phyloP scores from a whole-genome alignment of 2,329 filamentous ascomycete species.

The Aspergillus sp. region DNA sequence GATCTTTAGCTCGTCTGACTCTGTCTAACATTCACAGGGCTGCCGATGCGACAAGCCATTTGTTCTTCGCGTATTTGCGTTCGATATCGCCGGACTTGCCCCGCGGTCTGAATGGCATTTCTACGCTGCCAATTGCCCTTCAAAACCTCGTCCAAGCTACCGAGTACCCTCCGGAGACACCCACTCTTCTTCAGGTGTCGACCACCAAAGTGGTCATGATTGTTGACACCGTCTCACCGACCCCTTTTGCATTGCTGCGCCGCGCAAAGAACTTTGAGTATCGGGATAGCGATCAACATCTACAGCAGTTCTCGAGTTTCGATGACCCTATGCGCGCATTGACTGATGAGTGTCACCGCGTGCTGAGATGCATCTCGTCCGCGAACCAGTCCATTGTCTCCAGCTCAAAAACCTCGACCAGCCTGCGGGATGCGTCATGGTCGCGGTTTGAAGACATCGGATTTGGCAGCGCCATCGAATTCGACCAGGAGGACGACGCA shows the following conservation, averaged over 20 bases:
- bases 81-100: conserved; percentile 72
- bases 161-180: conserved; percentile 79
- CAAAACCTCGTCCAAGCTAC: conserved; percentile 86
- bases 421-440: conserved; percentile 80
- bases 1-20: conserved; percentile 1
- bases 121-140: conserved; percentile 77
- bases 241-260: conserved; percentile 80
- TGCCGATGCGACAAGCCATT: conserved; percentile 88
- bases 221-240: conserved; percentile 87
- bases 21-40: conserved; percentile 50
- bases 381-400: conserved; percentile 76
- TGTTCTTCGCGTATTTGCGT: conserved; percentile 95
- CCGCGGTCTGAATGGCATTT: conserved; percentile 65
- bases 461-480: conserved; percentile 66
- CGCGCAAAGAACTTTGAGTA: conserved; percentile 94
- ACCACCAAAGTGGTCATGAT: conserved; percentile 95
- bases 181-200: conserved; percentile 63
- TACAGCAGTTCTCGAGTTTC: conserved; percentile 77
- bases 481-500: conserved; percentile 55
- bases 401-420: conserved; percentile 60
- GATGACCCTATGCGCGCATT: conserved; percentile 81
- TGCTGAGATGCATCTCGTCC: conserved; percentile 77
- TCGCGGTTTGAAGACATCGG: conserved; percentile 93
- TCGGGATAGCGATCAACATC: conserved; percentile 72
- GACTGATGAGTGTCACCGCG: conserved; percentile 87